A percentile compares a stretch with the other conserved stretches of the same genome.
Evolutionary conservation across 768 basidiomycete species (phyloP).

Genomic region (Lepiota venenata): DNA sequence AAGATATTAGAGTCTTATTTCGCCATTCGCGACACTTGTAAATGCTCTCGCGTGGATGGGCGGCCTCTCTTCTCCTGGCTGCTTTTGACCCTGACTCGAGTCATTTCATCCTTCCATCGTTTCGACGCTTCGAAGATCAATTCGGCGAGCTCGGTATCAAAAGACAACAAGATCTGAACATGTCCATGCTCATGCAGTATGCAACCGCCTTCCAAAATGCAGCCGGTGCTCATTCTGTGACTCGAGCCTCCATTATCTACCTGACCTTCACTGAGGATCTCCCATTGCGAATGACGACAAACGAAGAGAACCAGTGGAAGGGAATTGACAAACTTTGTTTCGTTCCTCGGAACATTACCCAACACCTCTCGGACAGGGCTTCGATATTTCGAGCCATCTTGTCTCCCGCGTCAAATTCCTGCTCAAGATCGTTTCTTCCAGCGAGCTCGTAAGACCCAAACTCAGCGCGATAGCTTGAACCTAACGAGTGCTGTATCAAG

Average conservation of each 20-base stretch:
- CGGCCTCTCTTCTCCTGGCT: slow-evolving; percentile 17
- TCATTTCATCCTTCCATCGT: slow-evolving; percentile 27
- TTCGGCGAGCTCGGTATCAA: slow-evolving; percentile 30
- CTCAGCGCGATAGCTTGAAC: slow-evolving; percentile 46
- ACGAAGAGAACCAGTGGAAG: slow-evolving; percentile 22
- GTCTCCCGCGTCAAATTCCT: slow-evolving; percentile 23
- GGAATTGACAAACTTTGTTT: slow-evolving; percentile 33
- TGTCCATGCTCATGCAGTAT: slow-evolving; percentile 33
- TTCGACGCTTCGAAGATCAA: slow-evolving; percentile 23
- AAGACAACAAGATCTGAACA: slow-evolving; percentile 22
- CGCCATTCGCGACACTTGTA: slow-evolving; percentile 7
- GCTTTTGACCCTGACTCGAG: slow-evolving; percentile 29
- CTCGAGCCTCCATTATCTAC: slow-evolving; percentile 30
- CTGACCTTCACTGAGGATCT: slow-evolving; percentile 30
- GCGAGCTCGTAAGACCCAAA: slow-evolving; percentile 31
- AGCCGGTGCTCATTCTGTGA: slow-evolving; percentile 12
- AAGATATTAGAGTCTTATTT: slow-evolving; percentile 12
- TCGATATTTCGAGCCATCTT: slow-evolving; percentile 15
- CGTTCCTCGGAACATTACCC: slow-evolving; percentile 31
- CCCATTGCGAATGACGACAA: slow-evolving; percentile 22
- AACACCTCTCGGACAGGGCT: slow-evolving; percentile 12
- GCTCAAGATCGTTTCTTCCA: slow-evolving; percentile 33
- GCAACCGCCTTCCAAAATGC: slow-evolving; percentile 29
- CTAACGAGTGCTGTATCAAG: slow-evolving; percentile 33
- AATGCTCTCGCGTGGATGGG: background rate